Evolutionary conservation across 1,139 yeast species (phyloP).

Genomic region (Nematodospora anomalae): DNA sequence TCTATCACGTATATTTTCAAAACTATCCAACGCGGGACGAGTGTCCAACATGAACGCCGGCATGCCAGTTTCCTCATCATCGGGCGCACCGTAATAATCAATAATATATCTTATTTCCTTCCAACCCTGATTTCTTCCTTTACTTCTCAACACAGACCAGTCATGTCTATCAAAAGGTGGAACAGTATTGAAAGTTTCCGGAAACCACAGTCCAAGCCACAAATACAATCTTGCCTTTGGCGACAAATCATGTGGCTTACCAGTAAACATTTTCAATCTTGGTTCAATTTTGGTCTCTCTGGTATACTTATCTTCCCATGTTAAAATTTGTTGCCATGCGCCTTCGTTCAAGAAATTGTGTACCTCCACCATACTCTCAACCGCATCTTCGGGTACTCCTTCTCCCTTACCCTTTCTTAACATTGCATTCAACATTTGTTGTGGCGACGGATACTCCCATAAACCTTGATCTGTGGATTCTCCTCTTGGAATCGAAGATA

Average conservation of each 20-base stretch:
- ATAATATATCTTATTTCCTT: slow-evolving; percentile 79
- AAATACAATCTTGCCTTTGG: slow-evolving; percentile 85
- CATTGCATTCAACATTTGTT: slow-evolving; percentile 98
- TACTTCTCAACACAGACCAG: slow-evolving; percentile 86
- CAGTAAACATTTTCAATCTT: slow-evolving; percentile 81
- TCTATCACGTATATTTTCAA: slow-evolving; percentile 66
- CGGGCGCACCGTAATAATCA: slow-evolving; percentile 92
- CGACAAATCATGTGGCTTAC: slow-evolving; percentile 82
- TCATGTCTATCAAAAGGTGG: slow-evolving; percentile 98
- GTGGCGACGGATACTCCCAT: slow-evolving; percentile 99
- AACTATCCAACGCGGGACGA: slow-evolving; percentile 85
- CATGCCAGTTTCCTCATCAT: slow-evolving; percentile 82
- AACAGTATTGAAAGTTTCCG: slow-evolving; percentile 67
- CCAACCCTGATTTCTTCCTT: slow-evolving; percentile 49
- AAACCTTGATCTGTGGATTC: slow-evolving; percentile 60
- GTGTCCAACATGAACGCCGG: slow-evolving; percentile 93
- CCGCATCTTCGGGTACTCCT: slow-evolving; percentile 90
- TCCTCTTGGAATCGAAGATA: slow-evolving; percentile 88
- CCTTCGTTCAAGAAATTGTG: slow-evolving; percentile 97
- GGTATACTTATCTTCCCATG: slow-evolving; percentile 77
- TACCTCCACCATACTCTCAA: slow-evolving; percentile 94
- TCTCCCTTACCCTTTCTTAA: slow-evolving; percentile 86
- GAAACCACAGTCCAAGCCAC: slow-evolving; percentile 66
- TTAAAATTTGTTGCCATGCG: slow-evolving; percentile 92
- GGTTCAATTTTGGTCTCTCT: slow-evolving; percentile 59